Evolutionary conservation across 139 green algal species (phyloP).

Genomic region (Haematococcus lacustris): DNA sequence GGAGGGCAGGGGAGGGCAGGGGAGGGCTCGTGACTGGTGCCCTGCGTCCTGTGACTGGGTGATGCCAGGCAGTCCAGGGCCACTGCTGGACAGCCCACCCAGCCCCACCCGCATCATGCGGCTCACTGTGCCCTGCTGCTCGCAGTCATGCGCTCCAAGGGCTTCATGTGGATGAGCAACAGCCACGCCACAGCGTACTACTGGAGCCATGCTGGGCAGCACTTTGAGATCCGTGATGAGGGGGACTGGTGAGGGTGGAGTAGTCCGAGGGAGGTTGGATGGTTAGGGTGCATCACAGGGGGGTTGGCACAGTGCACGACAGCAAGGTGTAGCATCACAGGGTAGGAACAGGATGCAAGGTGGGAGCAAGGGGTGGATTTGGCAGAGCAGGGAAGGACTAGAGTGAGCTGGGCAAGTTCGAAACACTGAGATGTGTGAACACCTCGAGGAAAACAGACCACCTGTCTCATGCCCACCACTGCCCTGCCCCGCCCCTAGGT

Average conservation of each 20-base stretch:
- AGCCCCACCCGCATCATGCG: no score
- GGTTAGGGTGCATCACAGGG: background rate
- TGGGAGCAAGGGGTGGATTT: background rate
- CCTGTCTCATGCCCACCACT: background rate
- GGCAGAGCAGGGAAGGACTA: no score
- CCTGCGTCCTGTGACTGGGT: no score
- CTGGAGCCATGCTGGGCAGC: conserved; percentile 85
- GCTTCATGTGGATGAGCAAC: conserved; percentile 88
- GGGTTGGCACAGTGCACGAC: background rate
- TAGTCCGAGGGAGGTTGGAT: background rate
- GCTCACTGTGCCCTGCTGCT: no score
- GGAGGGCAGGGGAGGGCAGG: no score
- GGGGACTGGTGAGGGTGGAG: conserved; percentile 52
- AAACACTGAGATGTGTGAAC: no score
- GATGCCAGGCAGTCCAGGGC: no score
- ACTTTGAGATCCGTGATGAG: conserved; percentile 91
- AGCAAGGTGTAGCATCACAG: background rate
- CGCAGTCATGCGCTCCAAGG: conserved; percentile 80
- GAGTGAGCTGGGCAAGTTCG: no score
- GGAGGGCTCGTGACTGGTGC: no score
- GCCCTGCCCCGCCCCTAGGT: conserved; percentile 26
- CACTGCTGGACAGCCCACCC: no score
- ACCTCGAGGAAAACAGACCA: no score
- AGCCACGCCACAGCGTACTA: conserved; percentile 80
- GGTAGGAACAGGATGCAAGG: background rate